These are phyloP conservation scores for Aureobasidium sp. DNA, from an alignment of 2,329 filamentous ascomycete species.

Conservation along the genomic window DNA sequence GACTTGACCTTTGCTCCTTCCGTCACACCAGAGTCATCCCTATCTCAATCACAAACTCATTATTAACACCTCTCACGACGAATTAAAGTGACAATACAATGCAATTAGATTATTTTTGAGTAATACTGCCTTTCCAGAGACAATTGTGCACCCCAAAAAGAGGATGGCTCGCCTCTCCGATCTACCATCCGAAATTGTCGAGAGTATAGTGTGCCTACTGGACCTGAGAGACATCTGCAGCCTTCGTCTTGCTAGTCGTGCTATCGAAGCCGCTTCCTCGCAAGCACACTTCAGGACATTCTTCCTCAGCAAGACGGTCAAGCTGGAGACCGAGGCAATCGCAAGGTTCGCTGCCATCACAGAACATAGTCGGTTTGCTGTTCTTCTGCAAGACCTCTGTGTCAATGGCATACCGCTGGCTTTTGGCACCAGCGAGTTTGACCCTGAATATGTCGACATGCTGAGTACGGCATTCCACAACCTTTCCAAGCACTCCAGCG, in stretches of 20 bases:
- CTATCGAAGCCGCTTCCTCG: background rate
- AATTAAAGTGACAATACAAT: too few relatives aligned
- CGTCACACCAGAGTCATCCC: too few relatives aligned
- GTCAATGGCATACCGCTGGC: background rate
- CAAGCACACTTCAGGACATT: background rate
- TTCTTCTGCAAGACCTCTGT: background rate
- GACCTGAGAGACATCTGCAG: background rate
- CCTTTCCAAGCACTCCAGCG: background rate
- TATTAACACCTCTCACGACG: too few relatives aligned
- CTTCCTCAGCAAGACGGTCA: background rate
- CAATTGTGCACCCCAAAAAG: too few relatives aligned
- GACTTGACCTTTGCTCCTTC: background rate
- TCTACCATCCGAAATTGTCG: background rate
- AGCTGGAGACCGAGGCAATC: background rate
- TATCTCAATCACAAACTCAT: too few relatives aligned
- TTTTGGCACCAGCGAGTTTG: accelerated
- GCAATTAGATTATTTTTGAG: too few relatives aligned
- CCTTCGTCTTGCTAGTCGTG: background rate
- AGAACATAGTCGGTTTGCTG: background rate
- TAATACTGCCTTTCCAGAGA: too few relatives aligned
- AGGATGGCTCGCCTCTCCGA: background rate
- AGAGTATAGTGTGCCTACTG: background rate
- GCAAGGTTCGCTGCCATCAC: background rate
- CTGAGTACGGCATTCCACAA: background rate
- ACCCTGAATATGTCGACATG: background rate